These are phyloP conservation scores for Ustilago trichophora DNA, from an alignment of 1,284 basidiomycete genomes.

Conservation along the genomic window DNA sequence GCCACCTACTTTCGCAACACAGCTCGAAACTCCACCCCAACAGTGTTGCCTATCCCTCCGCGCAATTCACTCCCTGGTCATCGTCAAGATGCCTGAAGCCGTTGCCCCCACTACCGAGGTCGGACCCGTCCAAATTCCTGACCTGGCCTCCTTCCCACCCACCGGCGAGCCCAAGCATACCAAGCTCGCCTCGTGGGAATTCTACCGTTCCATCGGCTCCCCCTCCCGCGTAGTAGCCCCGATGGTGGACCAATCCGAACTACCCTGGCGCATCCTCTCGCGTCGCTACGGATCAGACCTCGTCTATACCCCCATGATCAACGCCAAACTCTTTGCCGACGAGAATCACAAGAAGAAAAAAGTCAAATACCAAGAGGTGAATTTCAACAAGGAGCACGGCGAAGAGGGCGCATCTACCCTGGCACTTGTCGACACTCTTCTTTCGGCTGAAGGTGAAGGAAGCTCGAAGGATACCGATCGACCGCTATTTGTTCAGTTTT, in stretches of 20 bases:
- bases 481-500: constrained; percentile 90
- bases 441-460: background rate
- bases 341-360: constrained; percentile 43
- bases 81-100: constrained; percentile 33
- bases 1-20: too few species aligned
- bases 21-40: too few species aligned
- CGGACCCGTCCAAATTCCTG: constrained; percentile 27
- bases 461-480: constrained; percentile 71
- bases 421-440: background rate
- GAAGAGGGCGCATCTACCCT: constrained; percentile 51
- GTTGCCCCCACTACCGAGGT: constrained; percentile 17
- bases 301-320: constrained; percentile 96
- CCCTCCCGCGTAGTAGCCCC: constrained; percentile 91
- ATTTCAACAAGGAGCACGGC: constrained; percentile 46
- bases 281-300: constrained; percentile 83
- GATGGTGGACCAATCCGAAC: constrained; percentile 97
- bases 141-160: constrained; percentile 55
- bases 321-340: constrained; percentile 81
- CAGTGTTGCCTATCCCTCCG: too few species aligned
- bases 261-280: constrained; percentile 85
- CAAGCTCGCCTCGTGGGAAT: constrained; percentile 81
- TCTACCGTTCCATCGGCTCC: constrained; percentile 82
- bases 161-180: constrained; percentile 55
- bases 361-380: constrained; percentile 37
- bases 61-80: too few species aligned